These are phyloP conservation scores for Athelia psychrophila DNA, from an alignment of 1,284 basidiomycete genomes.

Conservation along the genomic window DNA sequence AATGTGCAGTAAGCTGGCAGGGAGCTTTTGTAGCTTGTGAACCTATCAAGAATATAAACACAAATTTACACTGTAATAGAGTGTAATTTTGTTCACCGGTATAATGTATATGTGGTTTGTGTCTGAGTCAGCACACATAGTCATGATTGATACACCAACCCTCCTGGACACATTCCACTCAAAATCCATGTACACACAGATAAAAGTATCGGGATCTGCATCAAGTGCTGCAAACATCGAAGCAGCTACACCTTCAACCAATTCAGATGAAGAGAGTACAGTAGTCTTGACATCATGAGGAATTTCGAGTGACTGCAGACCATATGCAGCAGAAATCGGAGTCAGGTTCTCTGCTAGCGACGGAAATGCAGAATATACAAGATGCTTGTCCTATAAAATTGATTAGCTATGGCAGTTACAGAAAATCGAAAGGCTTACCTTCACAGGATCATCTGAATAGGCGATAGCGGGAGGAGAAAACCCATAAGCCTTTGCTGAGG, in stretches of 20 bases:
- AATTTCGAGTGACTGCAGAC: neutral
- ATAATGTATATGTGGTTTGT: neutral
- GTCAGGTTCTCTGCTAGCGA: conserved; percentile 4
- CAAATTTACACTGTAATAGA: too few relatives aligned
- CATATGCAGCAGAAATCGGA: conserved; percentile 6
- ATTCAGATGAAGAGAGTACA: neutral
- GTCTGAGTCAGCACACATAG: conserved; percentile 5
- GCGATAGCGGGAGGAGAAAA: conserved; percentile 3
- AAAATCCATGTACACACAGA: conserved; percentile 11
- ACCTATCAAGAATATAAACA: conserved; percentile 7
- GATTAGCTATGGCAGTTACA: too few relatives aligned
- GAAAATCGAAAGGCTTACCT: too few relatives aligned
- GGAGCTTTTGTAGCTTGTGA: conserved; percentile 6
- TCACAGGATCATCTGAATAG: conserved; percentile 10
- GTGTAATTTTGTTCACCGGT: neutral
- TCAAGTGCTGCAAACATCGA: neutral
- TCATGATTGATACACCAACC: conserved; percentile 12
- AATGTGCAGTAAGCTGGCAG: conserved; percentile 6
- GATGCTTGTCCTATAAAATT: conserved; percentile 5
- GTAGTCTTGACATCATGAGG: neutral
- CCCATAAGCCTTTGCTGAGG: conserved; percentile 5
- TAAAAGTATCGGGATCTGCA: neutral
- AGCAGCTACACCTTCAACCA: neutral
- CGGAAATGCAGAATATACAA: conserved; percentile 5
- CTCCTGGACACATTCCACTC: conserved; percentile 14